Evolutionary conservation across 2,329 filamentous ascomycete genomes (phyloP).

Genomic region (Aspergillus sclerotialis): DNA sequence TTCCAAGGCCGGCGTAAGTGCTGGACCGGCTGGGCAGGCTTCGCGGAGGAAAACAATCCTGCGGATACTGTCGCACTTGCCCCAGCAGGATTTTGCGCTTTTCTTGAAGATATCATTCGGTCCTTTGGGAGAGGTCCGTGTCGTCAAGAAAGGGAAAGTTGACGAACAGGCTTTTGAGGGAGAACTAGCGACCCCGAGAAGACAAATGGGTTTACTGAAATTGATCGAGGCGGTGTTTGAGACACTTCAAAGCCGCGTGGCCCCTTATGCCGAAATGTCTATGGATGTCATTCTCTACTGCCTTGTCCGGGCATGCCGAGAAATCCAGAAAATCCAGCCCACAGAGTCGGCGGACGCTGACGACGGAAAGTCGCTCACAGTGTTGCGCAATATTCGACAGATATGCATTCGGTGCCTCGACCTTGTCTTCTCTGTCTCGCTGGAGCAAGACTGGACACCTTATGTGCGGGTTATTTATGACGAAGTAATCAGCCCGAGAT

Average conservation of each 20-base stretch:
- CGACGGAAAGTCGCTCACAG: slow-evolving; percentile 24
- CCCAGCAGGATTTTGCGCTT: slow-evolving; percentile 63
- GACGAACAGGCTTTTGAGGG: slow-evolving; percentile 49
- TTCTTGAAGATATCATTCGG: slow-evolving; percentile 81
- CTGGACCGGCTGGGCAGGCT: slow-evolving; percentile 73
- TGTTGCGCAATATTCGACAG: slow-evolving; percentile 45
- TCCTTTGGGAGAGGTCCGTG: slow-evolving; percentile 53
- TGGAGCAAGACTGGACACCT: slow-evolving; percentile 62
- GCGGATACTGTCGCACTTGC: slow-evolving; percentile 71
- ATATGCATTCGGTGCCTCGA: slow-evolving; percentile 74
- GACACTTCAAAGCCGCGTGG: slow-evolving; percentile 69
- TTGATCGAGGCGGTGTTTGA: slow-evolving; percentile 84
- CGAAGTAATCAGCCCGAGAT: slow-evolving; percentile 68
- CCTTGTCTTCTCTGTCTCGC: slow-evolving; percentile 67
- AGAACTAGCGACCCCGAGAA: slow-evolving; percentile 60
- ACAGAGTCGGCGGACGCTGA: slow-evolving; percentile 18
- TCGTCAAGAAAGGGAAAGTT: slow-evolving; percentile 48
- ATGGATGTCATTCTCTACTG: slow-evolving; percentile 77
- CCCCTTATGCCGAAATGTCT: slow-evolving; percentile 60
- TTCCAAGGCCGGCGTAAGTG: slow-evolving; percentile 67
- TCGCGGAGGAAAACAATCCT: slow-evolving; percentile 67
- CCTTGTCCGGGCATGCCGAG: slow-evolving; percentile 61
- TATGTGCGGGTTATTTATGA: slow-evolving; percentile 66
- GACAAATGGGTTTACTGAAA: slow-evolving; percentile 85
- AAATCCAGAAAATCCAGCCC: slow-evolving; percentile 28